Evolutionary conservation across 495 filamentous ascomycete genomes (phyloP).

Genomic region (Entonaema liquescens): DNA sequence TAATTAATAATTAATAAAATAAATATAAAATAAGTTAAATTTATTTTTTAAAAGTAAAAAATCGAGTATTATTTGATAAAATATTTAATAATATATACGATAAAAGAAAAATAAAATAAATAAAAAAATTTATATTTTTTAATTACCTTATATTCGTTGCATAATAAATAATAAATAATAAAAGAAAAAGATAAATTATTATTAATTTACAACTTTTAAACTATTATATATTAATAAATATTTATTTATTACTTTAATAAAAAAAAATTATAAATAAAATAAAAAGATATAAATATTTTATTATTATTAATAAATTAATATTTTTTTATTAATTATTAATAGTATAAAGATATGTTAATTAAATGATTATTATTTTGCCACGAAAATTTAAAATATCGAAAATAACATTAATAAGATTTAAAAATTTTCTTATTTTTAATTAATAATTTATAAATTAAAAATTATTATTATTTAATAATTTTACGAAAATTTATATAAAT

Average conservation of each 20-base stretch:
- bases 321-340: not conserved
- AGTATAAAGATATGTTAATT: not conserved
- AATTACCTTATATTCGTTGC: not conserved
- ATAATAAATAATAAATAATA: not conserved
- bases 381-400: not conserved
- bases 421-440: not conserved
- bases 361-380: not conserved
- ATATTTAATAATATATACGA: not conserved
- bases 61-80: not conserved
- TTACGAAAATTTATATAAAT: not conserved
- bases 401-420: not conserved
- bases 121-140: not conserved
- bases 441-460: not conserved
- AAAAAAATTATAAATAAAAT: not conserved
- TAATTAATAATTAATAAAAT: not conserved
- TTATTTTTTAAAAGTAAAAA: not conserved
- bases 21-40: not conserved
- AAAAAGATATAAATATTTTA: not conserved
- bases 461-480: not conserved
- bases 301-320: not conserved
- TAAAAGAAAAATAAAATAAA: no score
- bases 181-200: not conserved
- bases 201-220: not conserved
- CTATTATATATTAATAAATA: not conserved
- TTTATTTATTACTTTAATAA: not conserved